A percentile compares a stretch with the other conserved stretches of the same genome.
Evolutionary conservation across 2,329 filamentous ascomycete species (phyloP).

Genomic region (Aspergillus oerlinghausenensis): DNA sequence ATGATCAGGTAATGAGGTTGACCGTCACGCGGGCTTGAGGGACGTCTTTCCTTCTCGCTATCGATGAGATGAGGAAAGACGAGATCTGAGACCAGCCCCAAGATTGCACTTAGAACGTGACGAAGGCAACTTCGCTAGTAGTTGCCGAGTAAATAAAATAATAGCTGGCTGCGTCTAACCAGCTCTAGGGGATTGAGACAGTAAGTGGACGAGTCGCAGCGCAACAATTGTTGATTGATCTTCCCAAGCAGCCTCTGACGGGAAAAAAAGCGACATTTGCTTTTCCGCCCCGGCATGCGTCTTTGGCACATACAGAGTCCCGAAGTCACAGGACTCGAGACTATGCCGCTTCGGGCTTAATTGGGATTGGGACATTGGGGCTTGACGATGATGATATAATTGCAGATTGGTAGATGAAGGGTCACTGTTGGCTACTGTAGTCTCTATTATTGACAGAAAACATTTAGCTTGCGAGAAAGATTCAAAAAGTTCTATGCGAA

Average conservation of each 20-base stretch:
- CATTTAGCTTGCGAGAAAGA: not conserved
- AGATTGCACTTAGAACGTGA: conserved; percentile 17
- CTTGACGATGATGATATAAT: conserved; percentile 14
- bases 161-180: conserved; percentile 19
- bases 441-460: not conserved
- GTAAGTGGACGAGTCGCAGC: conserved; percentile 5
- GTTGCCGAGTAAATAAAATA: conserved; percentile 4
- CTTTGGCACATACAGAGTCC: conserved; percentile 24
- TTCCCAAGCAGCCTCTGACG: conserved; percentile 9
- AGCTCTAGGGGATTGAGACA: conserved; percentile 12
- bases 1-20: conserved; percentile 7
- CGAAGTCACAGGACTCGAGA: conserved; percentile 8
- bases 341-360: conserved; percentile 12
- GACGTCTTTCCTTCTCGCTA: conserved; percentile 20
- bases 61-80: conserved; percentile 18
- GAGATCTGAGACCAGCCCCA: conserved; percentile 28
- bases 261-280: conserved; percentile 33
- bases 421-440: not conserved
- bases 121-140: conserved; percentile 17
- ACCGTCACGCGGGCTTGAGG: conserved; percentile 23
- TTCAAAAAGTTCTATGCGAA: not conserved
- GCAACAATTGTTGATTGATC: conserved; percentile 17
- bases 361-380: conserved; percentile 8
- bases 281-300: conserved; percentile 21
- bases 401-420: conserved; percentile 1